Base-by-base conservation (phyloP, 1,284 basidiomycete genomes). In the Mrakiaceae sp. region DNA sequence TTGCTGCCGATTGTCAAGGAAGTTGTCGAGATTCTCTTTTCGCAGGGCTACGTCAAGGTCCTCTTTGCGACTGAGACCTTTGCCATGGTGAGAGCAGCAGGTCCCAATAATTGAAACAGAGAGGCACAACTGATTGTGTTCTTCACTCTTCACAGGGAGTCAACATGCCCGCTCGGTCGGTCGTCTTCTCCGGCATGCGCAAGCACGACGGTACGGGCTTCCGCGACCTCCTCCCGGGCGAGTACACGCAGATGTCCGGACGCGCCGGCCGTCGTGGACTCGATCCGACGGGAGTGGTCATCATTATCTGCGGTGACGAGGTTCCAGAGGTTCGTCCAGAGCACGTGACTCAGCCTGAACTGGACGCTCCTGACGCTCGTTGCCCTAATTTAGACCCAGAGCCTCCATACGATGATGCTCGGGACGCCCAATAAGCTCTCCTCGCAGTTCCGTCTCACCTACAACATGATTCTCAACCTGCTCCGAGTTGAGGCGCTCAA, bases 211-310 rank as follows among this genome's bases (percentile, higher is more conserved):
- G 96, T 5, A 83, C 85, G 40, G 87, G 80, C 69, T 98, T 98
- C 80, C 84, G 95, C 67, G 89, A 93, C 54, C 86, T 94, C 43
- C 76, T 90, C 4, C 87, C 91, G 14, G 90, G 90, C 52, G 90
- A 95, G 76, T 97, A 97, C 73, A 99, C 96, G 0, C 96, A 99
- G 72, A 99, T 99, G 96, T 94, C 95, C 14, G 96, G 95, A 4
- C 87, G 96, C 71, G 96, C 96, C 9, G 96, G 96, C 59, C 86
- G 96, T 64, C 87, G 96, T 76, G 96, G 96, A 46, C 79, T 98
- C 44, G 96, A 99, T 74, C 80, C 88, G 1, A 98, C 94, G 0
- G 96, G 96, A 47, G 97, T 94, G 0, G 96, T 99, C 12, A 87
- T 98, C 68, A 90, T 99, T 68, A 83, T 95, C 65, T 75, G 75